phyloP scores from a whole-genome alignment of 306 rosid species.

The Trifolium dubium region DNA sequence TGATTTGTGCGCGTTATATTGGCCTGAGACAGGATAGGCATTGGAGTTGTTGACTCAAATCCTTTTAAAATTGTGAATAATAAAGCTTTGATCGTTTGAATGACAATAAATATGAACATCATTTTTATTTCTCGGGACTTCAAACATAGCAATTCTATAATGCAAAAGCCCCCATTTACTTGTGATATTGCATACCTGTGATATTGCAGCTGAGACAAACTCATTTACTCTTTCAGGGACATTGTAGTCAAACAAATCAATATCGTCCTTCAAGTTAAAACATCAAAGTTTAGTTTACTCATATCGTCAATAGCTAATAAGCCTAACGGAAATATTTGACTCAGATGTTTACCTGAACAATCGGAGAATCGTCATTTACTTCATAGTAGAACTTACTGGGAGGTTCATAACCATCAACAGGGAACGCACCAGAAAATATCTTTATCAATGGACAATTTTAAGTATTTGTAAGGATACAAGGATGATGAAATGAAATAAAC shows the following conservation, averaged over 20 bases:
- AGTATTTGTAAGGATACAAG: slow-evolving; percentile 10
- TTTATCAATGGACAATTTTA: slow-evolving; percentile 36
- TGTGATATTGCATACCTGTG: slow-evolving; percentile 53
- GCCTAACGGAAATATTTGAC: slow-evolving; percentile 27
- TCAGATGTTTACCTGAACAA: slow-evolving; percentile 64
- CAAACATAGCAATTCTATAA: slow-evolving; percentile 7
- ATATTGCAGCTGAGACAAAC: slow-evolving; percentile 72
- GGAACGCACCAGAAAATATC: slow-evolving; percentile 81
- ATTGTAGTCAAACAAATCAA: slow-evolving; percentile 72
- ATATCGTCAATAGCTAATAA: slow-evolving; percentile 15
- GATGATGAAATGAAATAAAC: slow-evolving; percentile 20
- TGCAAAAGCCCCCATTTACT: background rate
- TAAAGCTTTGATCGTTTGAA: slow-evolving; percentile 26
- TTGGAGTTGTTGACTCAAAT: slow-evolving; percentile 30
- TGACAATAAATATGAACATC: slow-evolving; percentile 1
- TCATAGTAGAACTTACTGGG: slow-evolving; percentile 70
- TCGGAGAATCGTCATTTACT: slow-evolving; percentile 62
- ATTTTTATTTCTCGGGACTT: slow-evolving; percentile 7
- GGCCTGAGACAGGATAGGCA: slow-evolving; percentile 69
- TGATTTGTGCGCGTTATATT: slow-evolving; percentile 92
- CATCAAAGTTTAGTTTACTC: slow-evolving; percentile 7
- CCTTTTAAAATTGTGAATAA: slow-evolving; percentile 18
- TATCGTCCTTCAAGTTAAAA: slow-evolving; percentile 64
- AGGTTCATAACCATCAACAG: slow-evolving; percentile 71
- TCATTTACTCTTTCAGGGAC: slow-evolving; percentile 75